Evolutionary conservation across 306 rosid species (phyloP).

Genomic region (Astragalus glycyphyllos): DNA sequence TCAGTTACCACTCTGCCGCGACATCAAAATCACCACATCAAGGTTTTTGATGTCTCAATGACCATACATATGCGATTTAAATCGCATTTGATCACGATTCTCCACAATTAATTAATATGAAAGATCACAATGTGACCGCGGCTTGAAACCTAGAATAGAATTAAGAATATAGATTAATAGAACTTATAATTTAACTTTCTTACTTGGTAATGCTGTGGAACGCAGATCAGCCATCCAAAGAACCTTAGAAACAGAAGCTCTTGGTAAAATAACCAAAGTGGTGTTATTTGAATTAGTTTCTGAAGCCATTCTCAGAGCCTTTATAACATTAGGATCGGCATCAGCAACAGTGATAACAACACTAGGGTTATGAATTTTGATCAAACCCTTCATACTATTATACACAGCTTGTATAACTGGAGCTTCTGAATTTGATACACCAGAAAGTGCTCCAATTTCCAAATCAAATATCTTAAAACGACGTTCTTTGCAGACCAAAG

Average conservation of each 20-base stretch:
- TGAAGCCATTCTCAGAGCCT: slow-evolving; percentile 89
- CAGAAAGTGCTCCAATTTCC: slow-evolving; percentile 70
- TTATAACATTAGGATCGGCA: slow-evolving; percentile 70
- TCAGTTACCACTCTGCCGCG: too few species aligned
- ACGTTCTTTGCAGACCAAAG: slow-evolving; percentile 75
- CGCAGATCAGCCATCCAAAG: slow-evolving; percentile 98
- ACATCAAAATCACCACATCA: too few species aligned
- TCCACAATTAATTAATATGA: too few species aligned
- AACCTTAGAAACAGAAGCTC: slow-evolving; percentile 70
- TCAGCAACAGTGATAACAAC: slow-evolving; percentile 79
- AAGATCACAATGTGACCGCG: too few species aligned
- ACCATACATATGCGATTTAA: too few species aligned
- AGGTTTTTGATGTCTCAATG: too few species aligned
- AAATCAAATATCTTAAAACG: slow-evolving; percentile 88
- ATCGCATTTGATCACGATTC: too few species aligned
- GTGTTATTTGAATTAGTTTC: slow-evolving; percentile 65
- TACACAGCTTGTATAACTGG: slow-evolving; percentile 80
- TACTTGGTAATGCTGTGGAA: slow-evolving; percentile 85
- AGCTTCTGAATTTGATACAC: slow-evolving; percentile 77
- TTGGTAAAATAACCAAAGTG: slow-evolving; percentile 72
- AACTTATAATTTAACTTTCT: slow-evolving; percentile 18
- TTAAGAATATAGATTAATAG: too few species aligned
- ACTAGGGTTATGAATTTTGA: slow-evolving; percentile 86
- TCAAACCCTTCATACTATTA: slow-evolving; percentile 91
- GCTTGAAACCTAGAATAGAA: too few species aligned